Evolutionary conservation across 495 filamentous ascomycete species (phyloP), one percentile per base, ranked within the genome.

Genomic region (Podospora anserina): DNA sequence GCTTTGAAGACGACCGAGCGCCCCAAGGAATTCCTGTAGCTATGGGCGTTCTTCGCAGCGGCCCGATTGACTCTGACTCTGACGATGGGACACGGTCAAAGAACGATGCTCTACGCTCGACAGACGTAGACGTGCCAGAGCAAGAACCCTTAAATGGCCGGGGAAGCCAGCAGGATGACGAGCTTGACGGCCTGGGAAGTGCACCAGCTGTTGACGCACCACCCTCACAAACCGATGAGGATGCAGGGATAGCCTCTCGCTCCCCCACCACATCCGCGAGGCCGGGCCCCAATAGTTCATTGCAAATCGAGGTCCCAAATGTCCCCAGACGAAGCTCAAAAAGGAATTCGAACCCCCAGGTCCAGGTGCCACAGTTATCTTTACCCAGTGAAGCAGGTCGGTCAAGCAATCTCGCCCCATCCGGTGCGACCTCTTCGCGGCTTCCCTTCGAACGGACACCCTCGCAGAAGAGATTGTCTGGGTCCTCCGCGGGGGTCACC

Each of bases 281-380:
- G 13, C 18, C 13, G 55, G 55, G 55, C 5, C 55, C 55, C 3
- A 58, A 26, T 26, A 4, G 3, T 26, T 5, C 15, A 4, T 19
- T 58, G 4, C n/a, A 64, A 4, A 39, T 70, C 2, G 53, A 5
- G 9, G 77, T 78, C 64, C 78, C 80, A 19, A 79, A 78, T 15
- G 81, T 91, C 2, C 88, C 89, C 3, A 78, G 88, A 61, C 89
- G 87, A 77, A 89, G 86, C 71, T 90, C 88, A 0, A 87, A 87
- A 72, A 83, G 88, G 56, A 78, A 83, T 67, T 79, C 80, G 16
- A 70, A 70, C 9, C 69, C 73, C 0, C 69, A 69, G 20, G 71
- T 71, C 26, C 61, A 71, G 19, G 5, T 66, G 9, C 34, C 68
- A 54, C 44, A 67, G 16, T 61, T 62, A 20, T 39, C 56, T 28